phyloP scores from a whole-genome alignment of 2,329 filamentous ascomycete species.

The Colletotrichum sp. region DNA sequence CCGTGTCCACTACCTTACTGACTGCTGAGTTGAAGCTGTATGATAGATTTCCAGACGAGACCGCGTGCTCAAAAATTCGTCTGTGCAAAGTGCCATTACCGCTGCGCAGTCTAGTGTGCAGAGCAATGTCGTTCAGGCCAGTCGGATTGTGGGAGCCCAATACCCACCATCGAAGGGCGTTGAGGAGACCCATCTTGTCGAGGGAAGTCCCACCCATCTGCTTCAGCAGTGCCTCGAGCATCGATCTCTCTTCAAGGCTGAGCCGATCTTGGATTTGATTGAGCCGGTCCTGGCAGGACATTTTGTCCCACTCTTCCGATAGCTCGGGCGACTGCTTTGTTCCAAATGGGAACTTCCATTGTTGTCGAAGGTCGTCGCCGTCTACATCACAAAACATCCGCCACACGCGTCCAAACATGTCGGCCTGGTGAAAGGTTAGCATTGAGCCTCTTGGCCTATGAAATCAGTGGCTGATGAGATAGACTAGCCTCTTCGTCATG shows the following conservation, averaged over 20 bases:
- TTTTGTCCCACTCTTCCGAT: conserved; percentile 21
- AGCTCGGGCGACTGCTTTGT: conserved; percentile 2
- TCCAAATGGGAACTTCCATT: conserved; percentile 6
- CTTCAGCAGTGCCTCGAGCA: conserved; percentile 27
- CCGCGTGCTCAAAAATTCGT: background rate
- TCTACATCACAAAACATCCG: background rate
- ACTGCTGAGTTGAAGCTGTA: background rate
- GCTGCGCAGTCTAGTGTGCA: conserved; percentile 14
- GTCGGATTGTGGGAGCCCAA: conserved; percentile 19
- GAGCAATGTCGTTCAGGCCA: background rate
- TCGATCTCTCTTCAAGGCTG: conserved; percentile 27
- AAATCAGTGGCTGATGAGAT: background rate
- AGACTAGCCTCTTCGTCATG: background rate
- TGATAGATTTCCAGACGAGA: background rate
- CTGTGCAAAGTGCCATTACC: conserved; percentile 1
- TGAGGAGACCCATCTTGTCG: conserved; percentile 26
- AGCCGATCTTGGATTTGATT: conserved; percentile 31
- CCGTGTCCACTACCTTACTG: background rate
- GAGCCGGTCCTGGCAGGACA: conserved; percentile 32
- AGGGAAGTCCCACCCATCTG: conserved; percentile 28
- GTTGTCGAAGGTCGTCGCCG: background rate
- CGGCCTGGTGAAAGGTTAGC: conserved; percentile 2
- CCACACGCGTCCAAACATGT: conserved; percentile 24
- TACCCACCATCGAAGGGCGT: conserved; percentile 10
- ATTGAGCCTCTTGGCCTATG: background rate